phyloP scores from a whole-genome alignment of 2,329 filamentous ascomycete species.

The Penicillium frequentans region DNA sequence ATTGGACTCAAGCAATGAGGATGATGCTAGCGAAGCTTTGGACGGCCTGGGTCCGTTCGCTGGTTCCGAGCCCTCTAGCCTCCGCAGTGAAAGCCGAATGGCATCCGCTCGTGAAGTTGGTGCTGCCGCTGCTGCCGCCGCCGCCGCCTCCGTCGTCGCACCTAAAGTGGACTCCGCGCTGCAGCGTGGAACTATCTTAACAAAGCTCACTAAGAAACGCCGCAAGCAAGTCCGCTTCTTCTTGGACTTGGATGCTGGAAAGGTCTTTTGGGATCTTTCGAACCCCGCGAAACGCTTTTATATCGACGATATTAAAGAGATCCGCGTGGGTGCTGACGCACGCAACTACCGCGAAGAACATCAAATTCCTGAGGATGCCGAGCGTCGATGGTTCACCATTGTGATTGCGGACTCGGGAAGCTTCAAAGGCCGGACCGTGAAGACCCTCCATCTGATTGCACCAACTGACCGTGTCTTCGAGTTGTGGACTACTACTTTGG shows the following conservation, averaged over 20 bases:
- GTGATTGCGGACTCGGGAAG: constrained; percentile 78
- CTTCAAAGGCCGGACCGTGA: constrained; percentile 67
- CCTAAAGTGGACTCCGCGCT: constrained; percentile 76
- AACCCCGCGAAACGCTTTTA: constrained; percentile 83
- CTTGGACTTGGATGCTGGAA: constrained; percentile 79
- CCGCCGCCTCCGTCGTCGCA: constrained; percentile 39
- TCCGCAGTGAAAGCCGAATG: constrained; percentile 38
- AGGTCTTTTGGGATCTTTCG: constrained; percentile 81
- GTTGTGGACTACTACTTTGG: constrained; percentile 80
- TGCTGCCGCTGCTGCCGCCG: constrained; percentile 7
- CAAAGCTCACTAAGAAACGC: constrained; percentile 83
- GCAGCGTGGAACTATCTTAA: constrained; percentile 73
- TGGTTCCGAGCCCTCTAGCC: constrained; percentile 41
- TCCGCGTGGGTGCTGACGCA: constrained; percentile 78
- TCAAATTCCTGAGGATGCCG: constrained; percentile 65
- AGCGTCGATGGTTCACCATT: constrained; percentile 82
- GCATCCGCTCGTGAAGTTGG: constrained; percentile 35
- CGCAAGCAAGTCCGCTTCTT: constrained; percentile 71
- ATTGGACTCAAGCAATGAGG: constrained; percentile 40
- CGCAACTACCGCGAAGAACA: constrained; percentile 87
- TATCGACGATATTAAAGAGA: constrained; percentile 92
- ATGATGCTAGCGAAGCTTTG: constrained; percentile 46
- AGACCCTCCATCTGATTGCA: constrained; percentile 85
- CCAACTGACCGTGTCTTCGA: constrained; percentile 69
- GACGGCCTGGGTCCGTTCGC: constrained; percentile 45